These are phyloP conservation scores for Begonia fuchsioides DNA, from an alignment of 306 rosid genomes.

Conservation along the genomic window DNA sequence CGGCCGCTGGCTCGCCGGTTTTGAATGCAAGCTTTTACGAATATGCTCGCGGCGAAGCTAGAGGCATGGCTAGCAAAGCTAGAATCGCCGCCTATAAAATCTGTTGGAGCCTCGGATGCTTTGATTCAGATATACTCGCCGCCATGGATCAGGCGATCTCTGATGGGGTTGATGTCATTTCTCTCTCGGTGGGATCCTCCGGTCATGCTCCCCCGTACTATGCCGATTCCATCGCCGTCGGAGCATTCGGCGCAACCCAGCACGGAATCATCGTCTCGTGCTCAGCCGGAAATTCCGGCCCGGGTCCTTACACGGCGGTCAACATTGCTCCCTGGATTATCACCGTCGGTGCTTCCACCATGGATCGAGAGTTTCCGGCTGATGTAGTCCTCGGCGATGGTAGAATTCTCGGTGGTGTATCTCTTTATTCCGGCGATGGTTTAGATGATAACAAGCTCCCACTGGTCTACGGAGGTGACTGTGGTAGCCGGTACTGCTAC, in stretches of 20 bases:
- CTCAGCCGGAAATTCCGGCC: slow-evolving; percentile 80
- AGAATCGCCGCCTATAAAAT: slow-evolving; percentile 77
- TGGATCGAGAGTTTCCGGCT: slow-evolving; percentile 71
- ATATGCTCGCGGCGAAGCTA: slow-evolving; percentile 60
- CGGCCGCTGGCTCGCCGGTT: slow-evolving; percentile 53
- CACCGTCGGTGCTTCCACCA: slow-evolving; percentile 73
- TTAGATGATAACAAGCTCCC: slow-evolving; percentile 37
- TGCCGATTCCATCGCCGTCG: slow-evolving; percentile 66
- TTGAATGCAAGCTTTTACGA: slow-evolving; percentile 45
- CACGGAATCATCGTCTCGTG: slow-evolving; percentile 68
- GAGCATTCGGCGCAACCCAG: slow-evolving; percentile 53
- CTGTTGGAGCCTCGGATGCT: slow-evolving; percentile 69
- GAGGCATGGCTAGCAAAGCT: slow-evolving; percentile 81
- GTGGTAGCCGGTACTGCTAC: slow-evolving; percentile 46
- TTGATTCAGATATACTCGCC: slow-evolving; percentile 79
- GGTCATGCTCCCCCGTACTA: slow-evolving; percentile 40
- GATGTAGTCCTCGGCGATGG: slow-evolving; percentile 59
- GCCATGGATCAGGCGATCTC: slow-evolving; percentile 83
- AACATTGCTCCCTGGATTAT: slow-evolving; percentile 91
- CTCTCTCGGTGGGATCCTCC: slow-evolving; percentile 65
- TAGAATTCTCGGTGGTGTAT: slow-evolving; percentile 41
- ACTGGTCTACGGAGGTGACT: slow-evolving; percentile 43
- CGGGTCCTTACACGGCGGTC: slow-evolving; percentile 44
- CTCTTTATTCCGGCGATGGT: slow-evolving; percentile 45
- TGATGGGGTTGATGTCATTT: slow-evolving; percentile 64